Evolutionary conservation across 208 protist genomes (phyloP).

Genomic region (Porcisia hertigi): DNA sequence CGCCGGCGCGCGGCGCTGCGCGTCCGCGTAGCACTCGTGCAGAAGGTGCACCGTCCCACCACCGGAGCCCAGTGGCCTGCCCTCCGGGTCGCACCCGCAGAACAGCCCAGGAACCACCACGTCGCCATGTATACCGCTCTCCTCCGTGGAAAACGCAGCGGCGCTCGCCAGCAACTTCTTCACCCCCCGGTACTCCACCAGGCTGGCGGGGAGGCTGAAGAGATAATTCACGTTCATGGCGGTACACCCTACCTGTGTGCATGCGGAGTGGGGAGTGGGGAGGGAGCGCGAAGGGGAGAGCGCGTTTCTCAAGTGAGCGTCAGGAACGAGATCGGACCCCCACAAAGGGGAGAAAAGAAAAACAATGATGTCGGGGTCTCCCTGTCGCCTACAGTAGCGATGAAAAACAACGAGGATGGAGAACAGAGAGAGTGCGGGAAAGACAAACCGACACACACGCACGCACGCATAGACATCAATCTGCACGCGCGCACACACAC

Average conservation of each 20-base stretch:
- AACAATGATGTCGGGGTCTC: no score
- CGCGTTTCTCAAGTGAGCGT: background rate
- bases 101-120: constrained; percentile 23
- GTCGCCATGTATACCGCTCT: background rate
- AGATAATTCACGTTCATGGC: constrained; percentile 27
- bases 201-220: constrained; percentile 18
- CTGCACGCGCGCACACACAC: background rate
- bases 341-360: no score
- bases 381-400: no score
- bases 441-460: background rate
- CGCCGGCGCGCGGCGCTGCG: constrained; percentile 6
- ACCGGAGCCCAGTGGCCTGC: constrained; percentile 38
- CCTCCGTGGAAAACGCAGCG: constrained; percentile 7
- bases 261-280: background rate
- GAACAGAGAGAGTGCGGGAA: background rate
- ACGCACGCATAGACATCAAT: no score
- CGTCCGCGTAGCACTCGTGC: constrained; percentile 29
- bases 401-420: no score
- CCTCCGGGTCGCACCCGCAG: constrained; percentile 38
- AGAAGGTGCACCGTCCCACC: constrained; percentile 52
- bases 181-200: constrained; percentile 10
- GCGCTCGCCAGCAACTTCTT: constrained; percentile 27
- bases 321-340: background rate
- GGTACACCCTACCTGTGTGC: background rate
- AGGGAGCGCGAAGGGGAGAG: background rate